These are phyloP conservation scores for Toxicodendron radicans DNA, from an alignment of 345 rosid species.

Conservation along the genomic window DNA sequence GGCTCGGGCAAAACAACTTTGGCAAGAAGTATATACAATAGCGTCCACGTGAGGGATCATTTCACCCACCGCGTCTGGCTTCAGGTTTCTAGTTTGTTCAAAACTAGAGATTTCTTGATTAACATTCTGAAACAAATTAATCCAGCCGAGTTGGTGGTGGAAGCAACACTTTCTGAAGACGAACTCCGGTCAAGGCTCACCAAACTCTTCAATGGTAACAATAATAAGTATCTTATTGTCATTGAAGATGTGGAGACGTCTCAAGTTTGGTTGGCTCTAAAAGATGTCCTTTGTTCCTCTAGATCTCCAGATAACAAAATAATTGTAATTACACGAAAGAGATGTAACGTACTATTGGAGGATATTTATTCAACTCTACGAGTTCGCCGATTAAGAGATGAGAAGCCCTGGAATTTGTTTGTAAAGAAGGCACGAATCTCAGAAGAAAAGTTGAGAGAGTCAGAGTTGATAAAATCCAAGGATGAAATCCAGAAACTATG, in stretches of 20 bases:
- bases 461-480: no score
- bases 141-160: slow-evolving; percentile 9
- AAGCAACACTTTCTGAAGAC: neutral
- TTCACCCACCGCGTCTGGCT: slow-evolving; percentile 33
- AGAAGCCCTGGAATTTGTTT: neutral
- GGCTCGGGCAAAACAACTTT: slow-evolving; percentile 39
- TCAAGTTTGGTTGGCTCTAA: neutral
- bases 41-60: slow-evolving; percentile 4
- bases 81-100: slow-evolving; percentile 15
- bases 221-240: slow-evolving; percentile 25
- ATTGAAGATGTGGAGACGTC: neutral
- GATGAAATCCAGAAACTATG: neutral
- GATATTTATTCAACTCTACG: neutral
- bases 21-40: slow-evolving; percentile 19
- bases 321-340: neutral
- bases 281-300: neutral
- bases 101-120: slow-evolving; percentile 20
- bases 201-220: slow-evolving; percentile 18
- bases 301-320: neutral
- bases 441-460: neutral
- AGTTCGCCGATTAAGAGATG: neutral
- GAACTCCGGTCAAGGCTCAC: slow-evolving; percentile 14
- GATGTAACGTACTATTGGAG: neutral
- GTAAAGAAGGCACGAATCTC: neutral
- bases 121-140: slow-evolving; percentile 22